Evolutionary conservation across 2,329 filamentous ascomycete species (phyloP).

Genomic region (Aspergillus uvarum): DNA sequence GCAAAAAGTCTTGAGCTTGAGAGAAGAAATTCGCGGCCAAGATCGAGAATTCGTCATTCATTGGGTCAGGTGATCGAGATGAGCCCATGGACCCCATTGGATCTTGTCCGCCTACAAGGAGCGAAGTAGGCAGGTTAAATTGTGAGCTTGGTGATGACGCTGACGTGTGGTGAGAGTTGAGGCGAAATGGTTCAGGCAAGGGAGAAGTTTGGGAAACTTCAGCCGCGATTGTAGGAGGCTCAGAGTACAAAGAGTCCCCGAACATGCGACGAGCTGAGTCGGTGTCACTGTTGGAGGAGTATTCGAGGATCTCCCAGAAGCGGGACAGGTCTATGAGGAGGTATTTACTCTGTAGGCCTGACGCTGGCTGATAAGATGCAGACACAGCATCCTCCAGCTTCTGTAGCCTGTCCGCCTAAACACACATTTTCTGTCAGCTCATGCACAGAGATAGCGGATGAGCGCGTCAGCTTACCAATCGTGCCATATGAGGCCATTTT

Average conservation of each 20-base stretch:
- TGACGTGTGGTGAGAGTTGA: conserved; percentile 26
- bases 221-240: conserved; percentile 24
- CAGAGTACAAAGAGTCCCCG: conserved; percentile 40
- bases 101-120: conserved; percentile 19
- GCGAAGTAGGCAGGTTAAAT: conserved; percentile 17
- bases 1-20: conserved; percentile 45
- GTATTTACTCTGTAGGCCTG: conserved; percentile 35
- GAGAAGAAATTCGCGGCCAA: conserved; percentile 51
- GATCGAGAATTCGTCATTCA: conserved; percentile 48
- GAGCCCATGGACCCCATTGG: conserved; percentile 20
- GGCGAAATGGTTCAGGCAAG: conserved; percentile 45
- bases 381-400: conserved; percentile 47
- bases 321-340: conserved; percentile 48
- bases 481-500: conserved; percentile 49
- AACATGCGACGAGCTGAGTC: conserved; percentile 42
- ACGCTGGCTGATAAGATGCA: conserved; percentile 41
- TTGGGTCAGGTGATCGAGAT: conserved; percentile 25
- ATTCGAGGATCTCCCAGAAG: conserved; percentile 53
- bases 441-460: neutral
- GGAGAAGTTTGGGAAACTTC: conserved; percentile 47
- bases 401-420: conserved; percentile 45
- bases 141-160: conserved; percentile 21
- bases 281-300: conserved; percentile 44
- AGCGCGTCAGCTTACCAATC: conserved; percentile 34
- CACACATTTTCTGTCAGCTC: neutral